Evolutionary conservation across 768 basidiomycete genomes (phyloP).

Genomic region (Mycena leptocephala): DNA sequence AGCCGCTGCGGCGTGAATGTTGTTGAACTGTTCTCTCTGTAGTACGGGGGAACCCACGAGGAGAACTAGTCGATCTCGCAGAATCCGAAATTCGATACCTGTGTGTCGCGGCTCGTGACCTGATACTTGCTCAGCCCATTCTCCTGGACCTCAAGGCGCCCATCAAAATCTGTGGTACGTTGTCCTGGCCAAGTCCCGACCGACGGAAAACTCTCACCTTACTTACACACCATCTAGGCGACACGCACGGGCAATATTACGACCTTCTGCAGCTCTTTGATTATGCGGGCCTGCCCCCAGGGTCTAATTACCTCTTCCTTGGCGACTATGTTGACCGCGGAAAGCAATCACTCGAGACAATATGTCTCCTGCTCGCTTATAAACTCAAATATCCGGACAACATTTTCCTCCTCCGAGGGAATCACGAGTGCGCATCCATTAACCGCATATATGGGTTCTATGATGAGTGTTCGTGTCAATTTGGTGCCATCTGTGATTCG

Average conservation of each 20-base stretch:
- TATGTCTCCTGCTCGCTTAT: too few relatives aligned
- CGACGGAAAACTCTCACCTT: background rate
- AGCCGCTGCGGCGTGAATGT: too few relatives aligned
- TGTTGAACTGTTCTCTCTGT: too few relatives aligned
- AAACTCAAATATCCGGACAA: too few relatives aligned
- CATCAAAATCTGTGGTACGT: constrained; percentile 22
- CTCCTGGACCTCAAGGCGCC: constrained; percentile 25
- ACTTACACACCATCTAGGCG: background rate
- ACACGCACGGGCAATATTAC: constrained; percentile 29
- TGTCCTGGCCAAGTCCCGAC: too few relatives aligned
- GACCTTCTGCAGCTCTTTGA: constrained; percentile 26
- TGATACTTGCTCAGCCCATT: constrained; percentile 2
- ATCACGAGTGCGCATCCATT: constrained; percentile 26
- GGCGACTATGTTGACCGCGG: too few relatives aligned
- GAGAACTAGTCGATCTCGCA: background rate
- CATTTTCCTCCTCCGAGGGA: constrained; percentile 20
- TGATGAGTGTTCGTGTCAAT: constrained; percentile 15
- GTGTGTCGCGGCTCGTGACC: background rate
- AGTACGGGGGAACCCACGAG: constrained; percentile 16
- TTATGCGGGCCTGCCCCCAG: constrained; percentile 19
- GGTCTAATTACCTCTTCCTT: constrained; percentile 25
- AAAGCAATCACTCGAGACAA: too few relatives aligned
- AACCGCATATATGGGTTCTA: constrained; percentile 28
- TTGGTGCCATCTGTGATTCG: background rate
- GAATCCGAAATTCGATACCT: constrained; percentile 13